Conservation (phyloP, 1,284 basidiomycete species). For the Malassezia equina region DNA sequence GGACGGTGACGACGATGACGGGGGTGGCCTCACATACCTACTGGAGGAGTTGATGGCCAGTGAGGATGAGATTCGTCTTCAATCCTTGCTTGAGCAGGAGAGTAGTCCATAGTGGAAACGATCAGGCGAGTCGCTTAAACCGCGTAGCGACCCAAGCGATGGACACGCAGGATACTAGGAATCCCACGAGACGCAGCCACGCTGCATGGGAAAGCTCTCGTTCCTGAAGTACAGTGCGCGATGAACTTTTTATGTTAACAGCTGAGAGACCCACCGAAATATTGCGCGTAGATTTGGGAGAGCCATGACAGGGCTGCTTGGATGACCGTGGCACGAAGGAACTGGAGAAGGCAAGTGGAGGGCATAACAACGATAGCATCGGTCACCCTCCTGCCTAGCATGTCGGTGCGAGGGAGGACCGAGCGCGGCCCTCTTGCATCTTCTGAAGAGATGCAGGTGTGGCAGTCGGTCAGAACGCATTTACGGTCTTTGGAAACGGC, state of each 20-base stretch:
- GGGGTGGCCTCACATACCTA: constrained; percentile 29
- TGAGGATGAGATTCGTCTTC: constrained; percentile 22
- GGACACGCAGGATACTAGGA: background rate
- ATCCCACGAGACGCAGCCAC: constrained; percentile 9
- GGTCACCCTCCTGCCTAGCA: background rate
- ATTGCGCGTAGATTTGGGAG: constrained; percentile 18
- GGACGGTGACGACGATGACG: constrained; percentile 38
- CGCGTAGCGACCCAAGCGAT: constrained; percentile 1
- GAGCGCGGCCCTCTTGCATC: background rate
- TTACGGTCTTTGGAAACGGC: constrained; percentile 34
- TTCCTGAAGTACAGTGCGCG: constrained; percentile 7
- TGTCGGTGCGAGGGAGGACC: constrained; percentile 1
- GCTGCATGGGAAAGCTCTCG: constrained; percentile 7
- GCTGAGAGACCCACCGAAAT: constrained; percentile 8
- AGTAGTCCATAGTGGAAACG: background rate
- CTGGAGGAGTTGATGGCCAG: constrained; percentile 24
- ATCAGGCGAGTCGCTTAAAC: background rate
- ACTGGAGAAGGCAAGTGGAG: background rate
- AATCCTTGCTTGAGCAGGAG: constrained; percentile 23
- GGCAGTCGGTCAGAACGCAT: constrained; percentile 35
- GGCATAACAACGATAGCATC: background rate
- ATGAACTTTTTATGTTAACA: constrained; percentile 1
- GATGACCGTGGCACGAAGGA: too few relatives aligned
- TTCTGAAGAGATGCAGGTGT: constrained; percentile 35
- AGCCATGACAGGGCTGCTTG: too few relatives aligned